Evolutionary conservation across 306 rosid species (phyloP), one percentile per base, ranked within the genome.

Genomic region (Corylus avellana): DNA sequence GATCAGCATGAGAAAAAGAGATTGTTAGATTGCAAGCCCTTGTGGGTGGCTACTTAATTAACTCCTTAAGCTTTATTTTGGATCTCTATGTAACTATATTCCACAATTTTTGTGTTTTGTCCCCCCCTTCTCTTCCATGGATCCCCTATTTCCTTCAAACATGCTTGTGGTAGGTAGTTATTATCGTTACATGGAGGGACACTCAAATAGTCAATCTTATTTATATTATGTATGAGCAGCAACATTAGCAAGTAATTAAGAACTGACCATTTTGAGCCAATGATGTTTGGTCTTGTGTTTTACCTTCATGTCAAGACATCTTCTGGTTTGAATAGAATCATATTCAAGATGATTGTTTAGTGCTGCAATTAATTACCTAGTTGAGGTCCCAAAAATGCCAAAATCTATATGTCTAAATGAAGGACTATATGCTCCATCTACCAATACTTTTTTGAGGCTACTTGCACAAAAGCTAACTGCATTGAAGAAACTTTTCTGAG

Each of bases 41-140:
- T 77, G 58, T 89, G 86, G 89, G 94, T 94, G 80, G 88, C 85
- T 70, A 78, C 91, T 73, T 42, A 6, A 42, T 42, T 42, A 42
- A 5, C 6, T 89, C 89, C 64, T 81, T 71, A 83, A 74, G 32
- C 76, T 77, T 71, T 58, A 37, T 75, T 80, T 63, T 22, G 54
- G 7, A 74, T 71, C 73, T 72, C 70, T 72, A 25, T 54, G 18
- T 70, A 70, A 81, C 70, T 12, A 44, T 6, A 4, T 54, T 73
- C 70, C 76, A 66, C 44, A 20, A 44, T 27, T 85, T 76, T 54
- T 48, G 54, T 9, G 66, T 46, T 64, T 71, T 61, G 51, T 70
- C 74, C 63, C 12, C 44, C 8, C 44, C 12, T 51, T 35, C 66
- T 25, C 61, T 71, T 37, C 46, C 29, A 32, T 72, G 68, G 55